Conservation (phyloP, 441 rosid species). For the Daphne laureola region DNA sequence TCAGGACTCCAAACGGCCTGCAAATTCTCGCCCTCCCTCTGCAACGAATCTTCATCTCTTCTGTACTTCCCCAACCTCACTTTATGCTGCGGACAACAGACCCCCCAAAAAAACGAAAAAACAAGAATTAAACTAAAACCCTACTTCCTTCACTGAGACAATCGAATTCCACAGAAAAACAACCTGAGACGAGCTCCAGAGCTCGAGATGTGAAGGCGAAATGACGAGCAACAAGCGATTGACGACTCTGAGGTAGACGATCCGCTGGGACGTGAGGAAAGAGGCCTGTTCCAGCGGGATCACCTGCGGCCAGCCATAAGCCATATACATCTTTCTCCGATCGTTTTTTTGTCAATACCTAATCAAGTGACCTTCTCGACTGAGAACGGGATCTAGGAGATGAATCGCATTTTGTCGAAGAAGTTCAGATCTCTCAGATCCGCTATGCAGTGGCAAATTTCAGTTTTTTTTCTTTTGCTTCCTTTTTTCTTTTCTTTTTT, state of each 20-base stretch:
- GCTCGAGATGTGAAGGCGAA: constrained; percentile 81
- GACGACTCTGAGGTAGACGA: constrained; percentile 62
- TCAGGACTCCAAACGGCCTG: constrained; percentile 96
- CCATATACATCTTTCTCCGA: constrained; percentile 58
- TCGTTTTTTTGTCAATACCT: too few species aligned
- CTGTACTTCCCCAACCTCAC: constrained; percentile 86
- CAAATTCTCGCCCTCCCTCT: constrained; percentile 77
- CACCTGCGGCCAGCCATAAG: constrained; percentile 99
- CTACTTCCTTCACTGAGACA: not conserved
- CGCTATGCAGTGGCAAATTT: too few species aligned
- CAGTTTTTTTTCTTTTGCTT: too few species aligned
- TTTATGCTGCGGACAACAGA: constrained; percentile 43
- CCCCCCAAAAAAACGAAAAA: constrained; percentile 1
- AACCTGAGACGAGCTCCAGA: constrained; percentile 95
- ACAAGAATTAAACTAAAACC: not conserved
- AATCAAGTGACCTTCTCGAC: too few species aligned
- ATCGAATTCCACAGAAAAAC: not conserved
- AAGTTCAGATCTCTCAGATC: too few species aligned
- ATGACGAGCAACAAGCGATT: constrained; percentile 64
- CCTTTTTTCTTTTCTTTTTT: too few species aligned
- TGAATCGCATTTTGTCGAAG: too few species aligned
- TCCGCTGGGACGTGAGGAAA: constrained; percentile 64
- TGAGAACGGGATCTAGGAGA: too few species aligned
- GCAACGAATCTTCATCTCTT: constrained; percentile 70
- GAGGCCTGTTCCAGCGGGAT: constrained; percentile 62